These are phyloP conservation scores for Talaromyces pinophilus DNA, from an alignment of 2,329 filamentous ascomycete genomes.

Conservation along the genomic window DNA sequence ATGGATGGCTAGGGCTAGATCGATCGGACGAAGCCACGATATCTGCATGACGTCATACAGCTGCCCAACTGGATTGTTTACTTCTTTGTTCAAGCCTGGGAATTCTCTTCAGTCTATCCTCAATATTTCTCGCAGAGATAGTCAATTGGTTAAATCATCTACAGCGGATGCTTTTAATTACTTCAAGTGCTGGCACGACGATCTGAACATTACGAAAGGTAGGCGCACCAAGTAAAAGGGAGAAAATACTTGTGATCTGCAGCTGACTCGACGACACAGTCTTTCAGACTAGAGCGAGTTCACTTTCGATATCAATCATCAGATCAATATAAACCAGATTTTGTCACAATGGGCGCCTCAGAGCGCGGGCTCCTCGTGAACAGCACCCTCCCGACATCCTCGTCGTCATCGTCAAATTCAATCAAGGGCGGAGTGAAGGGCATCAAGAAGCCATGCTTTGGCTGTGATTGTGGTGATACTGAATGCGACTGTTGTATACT, in stretches of 20 bases:
- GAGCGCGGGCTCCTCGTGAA: slow-evolving; percentile 28
- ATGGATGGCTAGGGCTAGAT: neutral
- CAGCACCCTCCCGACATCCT: slow-evolving; percentile 37
- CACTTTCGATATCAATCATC: neutral
- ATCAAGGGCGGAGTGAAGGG: slow-evolving; percentile 43
- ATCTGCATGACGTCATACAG: neutral
- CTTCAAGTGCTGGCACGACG: neutral
- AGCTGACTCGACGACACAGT: neutral
- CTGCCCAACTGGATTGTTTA: neutral
- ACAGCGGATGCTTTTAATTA: neutral
- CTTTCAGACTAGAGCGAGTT: neutral
- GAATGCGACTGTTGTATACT: slow-evolving; percentile 44
- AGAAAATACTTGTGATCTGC: neutral
- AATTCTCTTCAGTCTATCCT: neutral
- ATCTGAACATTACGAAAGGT: neutral
- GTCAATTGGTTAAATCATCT: neutral
- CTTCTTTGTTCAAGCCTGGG: neutral
- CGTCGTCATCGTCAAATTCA: slow-evolving; percentile 32
- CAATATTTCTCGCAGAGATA: neutral
- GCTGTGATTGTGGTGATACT: slow-evolving; percentile 45
- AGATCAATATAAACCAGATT: neutral
- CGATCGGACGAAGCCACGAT: neutral
- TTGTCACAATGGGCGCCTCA: neutral
- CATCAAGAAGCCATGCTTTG: slow-evolving; percentile 44
- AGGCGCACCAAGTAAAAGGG: neutral